Base-by-base conservation (phyloP, 306 rosid genomes). In the Prunus padus region DNA sequence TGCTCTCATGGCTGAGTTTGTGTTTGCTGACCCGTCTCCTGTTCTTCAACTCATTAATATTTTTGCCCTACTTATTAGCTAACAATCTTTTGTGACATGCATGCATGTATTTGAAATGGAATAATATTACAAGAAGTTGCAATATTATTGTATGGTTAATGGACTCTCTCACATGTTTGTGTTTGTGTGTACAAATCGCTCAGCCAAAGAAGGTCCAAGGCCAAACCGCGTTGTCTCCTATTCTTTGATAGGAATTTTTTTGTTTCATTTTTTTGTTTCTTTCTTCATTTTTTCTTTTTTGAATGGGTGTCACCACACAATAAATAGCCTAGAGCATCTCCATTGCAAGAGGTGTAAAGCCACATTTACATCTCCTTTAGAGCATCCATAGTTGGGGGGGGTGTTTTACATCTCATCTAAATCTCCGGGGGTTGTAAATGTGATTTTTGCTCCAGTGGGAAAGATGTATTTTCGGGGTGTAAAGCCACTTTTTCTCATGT, bases 1-100 rank as follows among this genome's bases (percentile, higher is more conserved):
- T 11, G 19, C 16, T 22, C 15, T 11, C 14, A 9, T 60, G 13
- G 60, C 26, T 19, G 60, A 5, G 51, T 26, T 23, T 23, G 65
- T 22, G 5, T 60, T 60, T 15, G 18, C 71, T 45, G 71, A 67
- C 55, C 52, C 40, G 72, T 37, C 72, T 23, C 42, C n/a, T n/a
- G n/a, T 37, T 37, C 30, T 22, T 67, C 18, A n/a, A 42, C 51
- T 20, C 72, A 0, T 67, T 12, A 2, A 68, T 47, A 68, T 47
- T 25, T 46, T 49, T 47, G 25, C 8, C 73, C 40, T 44, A 67
- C 33, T 47, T 16, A 5, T 25, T 31, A 16, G 23, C 22, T 63
- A 31, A 63, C 44, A 11, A 18, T 63, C 16, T 16, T 31, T 16
- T 16, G 13, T 16, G 8, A 14, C 42, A 61, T 61, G 42, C 20